Conservation (phyloP, 2,329 filamentous ascomycete species). For the Monilinia polystroma region DNA sequence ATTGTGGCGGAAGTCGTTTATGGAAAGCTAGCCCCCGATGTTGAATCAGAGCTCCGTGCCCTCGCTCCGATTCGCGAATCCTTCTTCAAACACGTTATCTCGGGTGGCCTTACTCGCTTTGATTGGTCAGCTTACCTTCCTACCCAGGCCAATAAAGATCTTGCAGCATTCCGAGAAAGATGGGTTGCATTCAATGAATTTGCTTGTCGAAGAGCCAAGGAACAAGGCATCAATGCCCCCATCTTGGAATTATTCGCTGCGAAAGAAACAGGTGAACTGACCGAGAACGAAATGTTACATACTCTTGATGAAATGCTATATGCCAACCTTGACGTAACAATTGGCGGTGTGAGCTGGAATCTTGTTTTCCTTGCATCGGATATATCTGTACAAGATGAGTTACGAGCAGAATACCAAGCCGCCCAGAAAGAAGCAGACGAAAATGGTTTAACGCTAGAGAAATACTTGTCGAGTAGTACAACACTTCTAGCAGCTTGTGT, state of each 20-base stretch:
- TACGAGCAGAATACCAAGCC: conserved; percentile 10
- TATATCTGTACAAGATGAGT: conserved; percentile 36
- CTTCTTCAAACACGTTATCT: conserved; percentile 41
- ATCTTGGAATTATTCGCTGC: conserved; percentile 30
- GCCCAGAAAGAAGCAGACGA: conserved; percentile 6
- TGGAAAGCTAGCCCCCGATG: conserved; percentile 37
- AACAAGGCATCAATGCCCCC: conserved; percentile 6
- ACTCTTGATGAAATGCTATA: conserved; percentile 50
- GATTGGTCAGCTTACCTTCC: conserved; percentile 38
- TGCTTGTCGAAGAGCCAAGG: conserved; percentile 23
- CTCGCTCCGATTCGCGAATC: conserved; percentile 38
- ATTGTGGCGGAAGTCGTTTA: conserved; percentile 44
- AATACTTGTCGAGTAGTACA: conserved; percentile 35
- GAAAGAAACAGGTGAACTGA: conserved; percentile 32
- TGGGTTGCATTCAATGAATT: conserved; percentile 42
- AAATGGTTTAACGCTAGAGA: conserved; percentile 23
- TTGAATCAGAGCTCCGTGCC: conserved; percentile 34
- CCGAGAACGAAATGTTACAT: conserved; percentile 41
- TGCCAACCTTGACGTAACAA: conserved; percentile 50
- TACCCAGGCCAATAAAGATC: conserved; percentile 33
- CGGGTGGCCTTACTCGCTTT: conserved; percentile 41
- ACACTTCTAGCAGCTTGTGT: conserved; percentile 42
- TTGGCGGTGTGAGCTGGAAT: conserved; percentile 46
- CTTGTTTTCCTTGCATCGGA: conserved; percentile 45
- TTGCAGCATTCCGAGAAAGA: conserved; percentile 38